A percentile compares a stretch with the other conserved stretches of the same genome.
These are phyloP conservation scores for Ormosia semicastrata DNA, from an alignment of 306 rosid genomes.

Conservation along the genomic window DNA sequence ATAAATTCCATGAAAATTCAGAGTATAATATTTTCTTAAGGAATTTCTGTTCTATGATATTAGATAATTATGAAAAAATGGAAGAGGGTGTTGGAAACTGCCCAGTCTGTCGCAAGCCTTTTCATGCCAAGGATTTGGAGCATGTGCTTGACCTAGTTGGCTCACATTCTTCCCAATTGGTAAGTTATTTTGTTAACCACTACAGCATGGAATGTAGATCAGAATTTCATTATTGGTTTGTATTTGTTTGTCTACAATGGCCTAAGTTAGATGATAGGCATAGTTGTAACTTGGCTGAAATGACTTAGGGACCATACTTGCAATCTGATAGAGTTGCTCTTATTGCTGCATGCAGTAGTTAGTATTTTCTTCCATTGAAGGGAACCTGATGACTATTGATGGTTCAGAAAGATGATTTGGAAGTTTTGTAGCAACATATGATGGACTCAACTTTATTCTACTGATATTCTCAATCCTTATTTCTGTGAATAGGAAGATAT, in stretches of 20 bases:
- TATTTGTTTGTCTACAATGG: constrained; percentile 10
- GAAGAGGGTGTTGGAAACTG: constrained; percentile 63
- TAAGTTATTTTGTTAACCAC: constrained; percentile 32
- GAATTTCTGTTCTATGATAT: constrained; percentile 27
- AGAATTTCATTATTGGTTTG: neutral
- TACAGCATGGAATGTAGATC: neutral
- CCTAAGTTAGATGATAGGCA: neutral
- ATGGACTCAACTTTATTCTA: too few relatives aligned
- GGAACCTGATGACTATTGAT: too few relatives aligned
- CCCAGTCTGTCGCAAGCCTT: constrained; percentile 80
- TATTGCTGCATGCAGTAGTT: too few relatives aligned
- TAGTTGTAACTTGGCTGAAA: too few relatives aligned
- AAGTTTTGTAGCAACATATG: too few relatives aligned
- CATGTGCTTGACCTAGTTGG: constrained; percentile 73
- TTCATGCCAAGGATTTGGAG: constrained; percentile 66
- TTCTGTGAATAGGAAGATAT: too few relatives aligned
- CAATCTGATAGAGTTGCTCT: too few relatives aligned
- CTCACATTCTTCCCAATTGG: constrained; percentile 49
- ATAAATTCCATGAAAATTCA: neutral
- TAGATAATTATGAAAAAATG: constrained; percentile 27
- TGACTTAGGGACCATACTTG: too few relatives aligned
- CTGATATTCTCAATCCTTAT: too few relatives aligned
- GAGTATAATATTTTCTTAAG: neutral
- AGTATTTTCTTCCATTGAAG: too few relatives aligned
- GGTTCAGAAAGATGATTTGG: too few relatives aligned